Evolutionary conservation across 805 yeast genomes (phyloP).

Genomic region (Myxozyma melibiosi): DNA sequence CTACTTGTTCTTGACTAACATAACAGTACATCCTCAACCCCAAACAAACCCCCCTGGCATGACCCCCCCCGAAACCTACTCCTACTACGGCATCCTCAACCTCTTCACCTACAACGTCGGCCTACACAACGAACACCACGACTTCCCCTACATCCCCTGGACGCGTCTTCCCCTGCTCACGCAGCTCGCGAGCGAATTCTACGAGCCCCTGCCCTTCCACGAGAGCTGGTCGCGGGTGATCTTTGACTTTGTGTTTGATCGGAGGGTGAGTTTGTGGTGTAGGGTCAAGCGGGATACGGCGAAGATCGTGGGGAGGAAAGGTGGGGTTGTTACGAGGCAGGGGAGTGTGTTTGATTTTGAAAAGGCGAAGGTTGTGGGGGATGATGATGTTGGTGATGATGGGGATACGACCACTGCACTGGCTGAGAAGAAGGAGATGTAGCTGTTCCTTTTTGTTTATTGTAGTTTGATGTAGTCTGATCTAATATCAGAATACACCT

Average conservation of each 20-base stretch:
- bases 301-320: background rate
- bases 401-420: slow-evolving; percentile 3
- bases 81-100: slow-evolving; percentile 83
- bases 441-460: background rate
- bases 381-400: slow-evolving; percentile 24
- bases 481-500: too few relatives aligned
- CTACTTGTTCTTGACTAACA: slow-evolving; percentile 39
- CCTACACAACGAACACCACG: slow-evolving; percentile 92
- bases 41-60: slow-evolving; percentile 24
- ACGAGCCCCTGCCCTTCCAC: slow-evolving; percentile 75
- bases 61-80: slow-evolving; percentile 77
- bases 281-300: slow-evolving; percentile 66
- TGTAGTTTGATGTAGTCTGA: background rate
- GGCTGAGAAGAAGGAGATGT: background rate
- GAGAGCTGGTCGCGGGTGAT: slow-evolving; percentile 78
- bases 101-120: slow-evolving; percentile 89
- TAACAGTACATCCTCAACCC: slow-evolving; percentile 9
- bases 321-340: background rate
- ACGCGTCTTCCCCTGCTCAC: slow-evolving; percentile 67
- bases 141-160: slow-evolving; percentile 94
- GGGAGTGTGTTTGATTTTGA: background rate
- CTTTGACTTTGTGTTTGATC: slow-evolving; percentile 67
- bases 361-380: slow-evolving; percentile 8
- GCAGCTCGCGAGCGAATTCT: slow-evolving; percentile 74
- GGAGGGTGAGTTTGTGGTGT: slow-evolving; percentile 71